phyloP scores from a whole-genome alignment of 768 basidiomycete genomes.

The Boletus rubropictus region DNA sequence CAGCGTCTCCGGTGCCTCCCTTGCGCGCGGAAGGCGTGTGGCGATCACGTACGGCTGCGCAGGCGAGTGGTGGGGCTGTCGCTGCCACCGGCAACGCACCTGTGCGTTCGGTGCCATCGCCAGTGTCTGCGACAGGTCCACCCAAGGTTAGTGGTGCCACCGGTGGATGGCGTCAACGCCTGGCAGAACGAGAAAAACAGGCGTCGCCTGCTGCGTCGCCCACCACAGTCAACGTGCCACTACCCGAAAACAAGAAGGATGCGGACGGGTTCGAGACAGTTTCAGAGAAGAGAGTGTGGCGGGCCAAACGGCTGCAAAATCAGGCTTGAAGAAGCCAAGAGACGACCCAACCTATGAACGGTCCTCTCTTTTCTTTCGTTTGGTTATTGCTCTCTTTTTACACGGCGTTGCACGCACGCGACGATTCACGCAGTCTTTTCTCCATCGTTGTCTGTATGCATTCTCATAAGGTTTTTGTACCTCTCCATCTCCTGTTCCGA shows the following conservation, averaged over 20 bases:
- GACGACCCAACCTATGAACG: no score
- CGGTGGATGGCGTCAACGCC: slow-evolving; percentile 54
- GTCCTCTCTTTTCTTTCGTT: neutral
- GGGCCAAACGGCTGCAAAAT: slow-evolving; percentile 14
- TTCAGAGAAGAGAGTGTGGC: slow-evolving; percentile 24
- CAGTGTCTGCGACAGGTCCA: slow-evolving; percentile 24
- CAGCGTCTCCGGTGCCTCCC: slow-evolving; percentile 19
- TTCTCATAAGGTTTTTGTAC: neutral
- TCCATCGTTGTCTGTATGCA: neutral
- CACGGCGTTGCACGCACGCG: neutral
- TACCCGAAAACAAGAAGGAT: slow-evolving; percentile 45
- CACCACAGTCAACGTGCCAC: slow-evolving; percentile 17
- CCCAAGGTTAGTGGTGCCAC: slow-evolving; percentile 33
- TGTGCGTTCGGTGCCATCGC: slow-evolving; percentile 35
- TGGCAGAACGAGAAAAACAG: neutral
- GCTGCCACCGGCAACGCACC: neutral
- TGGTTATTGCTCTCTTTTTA: neutral
- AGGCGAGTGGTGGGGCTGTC: slow-evolving; percentile 18
- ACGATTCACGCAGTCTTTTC: neutral
- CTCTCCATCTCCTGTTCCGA: neutral
- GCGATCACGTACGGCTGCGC: slow-evolving; percentile 18
- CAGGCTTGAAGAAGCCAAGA: neutral
- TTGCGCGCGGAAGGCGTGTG: slow-evolving; percentile 16
- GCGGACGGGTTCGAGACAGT: slow-evolving; percentile 73
- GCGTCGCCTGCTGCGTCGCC: neutral